These are phyloP conservation scores for Fusarium lyarnte DNA, from an alignment of 2,329 filamentous ascomycete genomes.

Conservation along the genomic window DNA sequence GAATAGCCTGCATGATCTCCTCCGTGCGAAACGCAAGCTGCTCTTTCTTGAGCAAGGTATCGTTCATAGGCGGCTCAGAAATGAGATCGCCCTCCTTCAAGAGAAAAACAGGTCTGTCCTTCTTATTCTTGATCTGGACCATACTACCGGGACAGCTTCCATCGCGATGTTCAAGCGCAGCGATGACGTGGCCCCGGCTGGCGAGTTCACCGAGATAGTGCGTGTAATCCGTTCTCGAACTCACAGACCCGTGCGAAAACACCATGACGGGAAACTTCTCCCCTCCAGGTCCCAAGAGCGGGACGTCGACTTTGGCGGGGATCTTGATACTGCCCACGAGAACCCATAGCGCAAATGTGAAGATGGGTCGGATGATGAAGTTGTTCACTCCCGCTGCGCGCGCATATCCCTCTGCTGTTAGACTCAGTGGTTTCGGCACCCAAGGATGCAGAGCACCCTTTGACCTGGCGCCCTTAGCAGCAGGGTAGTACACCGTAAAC, in stretches of 20 bases:
- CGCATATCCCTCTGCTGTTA: conserved; percentile 59
- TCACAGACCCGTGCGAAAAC: conserved; percentile 63
- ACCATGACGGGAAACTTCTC: conserved; percentile 56
- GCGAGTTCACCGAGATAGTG: conserved; percentile 61
- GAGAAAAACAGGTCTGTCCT: conserved; percentile 46
- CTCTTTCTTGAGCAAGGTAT: conserved; percentile 52
- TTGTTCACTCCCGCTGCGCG: conserved; percentile 56
- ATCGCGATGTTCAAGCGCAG: conserved; percentile 62
- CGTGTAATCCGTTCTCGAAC: conserved; percentile 61
- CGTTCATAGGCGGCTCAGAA: conserved; percentile 47
- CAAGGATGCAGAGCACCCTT: conserved; percentile 52
- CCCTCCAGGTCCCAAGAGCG: conserved; percentile 46
- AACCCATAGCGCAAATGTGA: conserved; percentile 54
- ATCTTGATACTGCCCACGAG: conserved; percentile 57
- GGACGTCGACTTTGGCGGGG: conserved; percentile 58
- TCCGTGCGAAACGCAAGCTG: conserved; percentile 62
- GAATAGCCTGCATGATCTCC: conserved; percentile 58
- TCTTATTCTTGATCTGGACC: conserved; percentile 47
- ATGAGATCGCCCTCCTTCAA: conserved; percentile 50
- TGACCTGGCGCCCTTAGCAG: conserved; percentile 43
- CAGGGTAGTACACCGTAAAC: conserved; percentile 61
- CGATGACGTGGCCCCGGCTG: conserved; percentile 59
- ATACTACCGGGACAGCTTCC: conserved; percentile 59
- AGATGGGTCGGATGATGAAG: conserved; percentile 53
- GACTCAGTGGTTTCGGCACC: conserved; percentile 55